These are phyloP conservation scores for Cyclostephanos tholiformis DNA, from an alignment of 108 stramenopile species.

Conservation along the genomic window DNA sequence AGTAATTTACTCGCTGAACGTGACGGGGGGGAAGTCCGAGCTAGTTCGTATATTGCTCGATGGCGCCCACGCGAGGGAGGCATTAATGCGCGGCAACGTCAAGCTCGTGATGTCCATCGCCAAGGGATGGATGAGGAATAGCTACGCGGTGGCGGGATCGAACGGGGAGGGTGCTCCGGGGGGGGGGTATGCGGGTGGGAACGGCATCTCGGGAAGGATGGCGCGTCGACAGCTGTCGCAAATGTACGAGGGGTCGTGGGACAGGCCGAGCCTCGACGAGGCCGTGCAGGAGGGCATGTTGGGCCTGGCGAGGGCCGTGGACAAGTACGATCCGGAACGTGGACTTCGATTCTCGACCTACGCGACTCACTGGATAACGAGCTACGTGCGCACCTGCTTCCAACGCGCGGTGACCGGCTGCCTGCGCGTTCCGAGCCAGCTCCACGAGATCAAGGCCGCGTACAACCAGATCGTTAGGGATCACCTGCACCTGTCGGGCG, in stretches of 20 bases:
- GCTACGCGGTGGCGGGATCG: conserved; percentile 33
- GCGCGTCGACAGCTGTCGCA: conserved; percentile 15
- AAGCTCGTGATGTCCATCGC: conserved; percentile 75
- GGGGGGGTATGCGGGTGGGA: neutral
- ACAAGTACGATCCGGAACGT: conserved; percentile 72
- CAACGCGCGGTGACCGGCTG: conserved; percentile 62
- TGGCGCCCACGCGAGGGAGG: conserved; percentile 64
- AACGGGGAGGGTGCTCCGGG: conserved; percentile 30
- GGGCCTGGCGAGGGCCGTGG: conserved; percentile 78
- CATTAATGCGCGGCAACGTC: conserved; percentile 66
- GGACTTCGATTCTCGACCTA: conserved; percentile 82
- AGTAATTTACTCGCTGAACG: neutral
- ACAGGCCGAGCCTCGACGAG: conserved; percentile 75
- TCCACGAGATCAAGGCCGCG: conserved; percentile 60
- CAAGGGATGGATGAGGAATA: conserved; percentile 53
- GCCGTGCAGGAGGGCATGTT: conserved; percentile 85
- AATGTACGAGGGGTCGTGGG: conserved; percentile 57
- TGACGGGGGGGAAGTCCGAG: neutral
- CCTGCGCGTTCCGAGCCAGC: conserved; percentile 60
- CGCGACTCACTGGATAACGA: conserved; percentile 85
- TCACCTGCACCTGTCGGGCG: conserved; percentile 28
- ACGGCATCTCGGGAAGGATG: neutral
- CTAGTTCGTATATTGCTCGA: conserved; percentile 49
- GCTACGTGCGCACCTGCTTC: conserved; percentile 67
- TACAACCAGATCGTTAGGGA: conserved; percentile 63